These are phyloP conservation scores for Solanum neorickii DNA, from an alignment of 257 asterid genomes.

Conservation along the genomic window DNA sequence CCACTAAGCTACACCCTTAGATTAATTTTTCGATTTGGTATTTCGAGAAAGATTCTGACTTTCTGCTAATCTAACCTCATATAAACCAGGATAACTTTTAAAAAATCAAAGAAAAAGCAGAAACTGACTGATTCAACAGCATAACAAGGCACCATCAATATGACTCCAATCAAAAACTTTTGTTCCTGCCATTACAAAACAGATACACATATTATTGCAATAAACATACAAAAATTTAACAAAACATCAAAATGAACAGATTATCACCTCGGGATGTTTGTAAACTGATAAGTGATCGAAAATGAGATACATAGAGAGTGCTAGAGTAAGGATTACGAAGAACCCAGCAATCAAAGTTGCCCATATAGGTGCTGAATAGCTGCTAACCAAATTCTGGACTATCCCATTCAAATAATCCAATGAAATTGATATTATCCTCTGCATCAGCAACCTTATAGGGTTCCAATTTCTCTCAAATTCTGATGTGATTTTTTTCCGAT, in stretches of 20 bases:
- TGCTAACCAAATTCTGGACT: not conserved
- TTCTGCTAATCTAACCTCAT: not conserved
- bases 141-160: constrained; percentile 90
- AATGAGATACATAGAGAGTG: constrained; percentile 65
- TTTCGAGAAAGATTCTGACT: not conserved
- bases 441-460: not conserved
- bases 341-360: constrained; percentile 68
- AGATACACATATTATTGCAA: not conserved
- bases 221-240: not conserved
- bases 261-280: constrained; percentile 81
- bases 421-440: not conserved
- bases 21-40: not conserved
- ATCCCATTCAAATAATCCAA: not conserved
- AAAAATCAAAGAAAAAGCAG: not conserved
- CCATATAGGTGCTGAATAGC: constrained; percentile 76
- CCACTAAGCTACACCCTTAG: not conserved
- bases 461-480: not conserved
- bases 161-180: constrained; percentile 84
- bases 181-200: constrained; percentile 49
- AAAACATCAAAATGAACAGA: not conserved
- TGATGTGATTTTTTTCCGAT: not conserved
- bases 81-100: not conserved
- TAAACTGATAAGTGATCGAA: constrained; percentile 86
- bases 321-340: constrained; percentile 39
- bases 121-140: constrained; percentile 77